Conservation (phyloP, 805 yeast genomes). For the Blastobotrys parvus region DNA sequence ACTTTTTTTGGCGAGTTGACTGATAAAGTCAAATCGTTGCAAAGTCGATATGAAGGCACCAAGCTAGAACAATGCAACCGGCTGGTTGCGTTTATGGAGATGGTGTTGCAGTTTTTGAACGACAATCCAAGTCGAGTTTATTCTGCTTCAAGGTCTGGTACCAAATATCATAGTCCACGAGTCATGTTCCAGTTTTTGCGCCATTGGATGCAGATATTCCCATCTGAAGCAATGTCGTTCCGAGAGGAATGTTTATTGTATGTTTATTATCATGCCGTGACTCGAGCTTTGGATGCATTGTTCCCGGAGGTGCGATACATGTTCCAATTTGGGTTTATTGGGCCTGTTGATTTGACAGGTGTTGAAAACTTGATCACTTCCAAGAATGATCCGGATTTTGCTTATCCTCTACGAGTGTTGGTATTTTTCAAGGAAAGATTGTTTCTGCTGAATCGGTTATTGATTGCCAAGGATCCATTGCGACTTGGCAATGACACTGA, state of each 20-base stretch:
- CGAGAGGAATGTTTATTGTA: conserved; percentile 13
- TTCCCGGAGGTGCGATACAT: conserved; percentile 32
- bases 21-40: conserved; percentile 15
- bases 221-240: conserved; percentile 16
- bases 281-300: conserved; percentile 28
- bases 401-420: conserved; percentile 26
- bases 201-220: conserved; percentile 23
- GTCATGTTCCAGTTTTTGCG: conserved; percentile 18
- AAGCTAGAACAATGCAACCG: background rate
- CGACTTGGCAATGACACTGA: conserved; percentile 7
- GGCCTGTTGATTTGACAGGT: conserved; percentile 29
- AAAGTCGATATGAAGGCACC: background rate
- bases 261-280: conserved; percentile 29
- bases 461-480: conserved; percentile 17
- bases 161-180: conserved; percentile 16
- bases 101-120: conserved; percentile 10
- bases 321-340: conserved; percentile 30
- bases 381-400: conserved; percentile 4
- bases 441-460: conserved; percentile 14
- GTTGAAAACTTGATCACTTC: conserved; percentile 16
- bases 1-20: conserved; percentile 25
- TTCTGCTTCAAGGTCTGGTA: conserved; percentile 6
- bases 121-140: conserved; percentile 9
- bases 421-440: conserved; percentile 25
- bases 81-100: conserved; percentile 9